Evolutionary conservation across 306 rosid genomes (phyloP).

Genomic region (Lathyrus oleraceus): DNA sequence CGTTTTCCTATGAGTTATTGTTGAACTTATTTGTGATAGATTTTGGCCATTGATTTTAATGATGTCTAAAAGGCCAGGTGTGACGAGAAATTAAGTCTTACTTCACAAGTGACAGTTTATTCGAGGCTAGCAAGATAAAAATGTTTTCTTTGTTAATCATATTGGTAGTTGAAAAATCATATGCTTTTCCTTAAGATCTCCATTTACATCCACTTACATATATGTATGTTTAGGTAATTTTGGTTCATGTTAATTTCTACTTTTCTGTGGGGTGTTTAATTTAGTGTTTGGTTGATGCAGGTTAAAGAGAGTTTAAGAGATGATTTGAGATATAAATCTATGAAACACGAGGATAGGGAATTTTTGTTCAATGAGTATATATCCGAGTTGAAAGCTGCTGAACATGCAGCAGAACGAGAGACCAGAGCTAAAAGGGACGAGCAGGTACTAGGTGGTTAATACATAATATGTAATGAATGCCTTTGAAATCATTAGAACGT

Average conservation of each 20-base stretch:
- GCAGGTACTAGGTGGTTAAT: slow-evolving; percentile 59
- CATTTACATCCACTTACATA: background rate
- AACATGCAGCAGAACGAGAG: slow-evolving; percentile 71
- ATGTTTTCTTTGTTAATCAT: background rate
- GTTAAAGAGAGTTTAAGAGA: slow-evolving; percentile 81
- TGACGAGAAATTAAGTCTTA: background rate
- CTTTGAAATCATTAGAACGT: background rate
- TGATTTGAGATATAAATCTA: slow-evolving; percentile 82
- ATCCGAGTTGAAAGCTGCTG: slow-evolving; percentile 77
- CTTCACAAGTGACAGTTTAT: slow-evolving; percentile 21
- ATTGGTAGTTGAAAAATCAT: slow-evolving; percentile 21
- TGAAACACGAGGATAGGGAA: slow-evolving; percentile 88
- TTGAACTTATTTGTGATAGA: background rate
- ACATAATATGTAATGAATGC: slow-evolving; percentile 16
- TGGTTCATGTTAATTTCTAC: slow-evolving; percentile 12
- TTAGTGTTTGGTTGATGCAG: slow-evolving; percentile 53
- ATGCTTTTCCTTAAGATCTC: background rate
- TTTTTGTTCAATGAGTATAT: slow-evolving; percentile 70
- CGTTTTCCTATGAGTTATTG: slow-evolving; percentile 9
- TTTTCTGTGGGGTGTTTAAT: background rate
- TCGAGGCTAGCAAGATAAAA: background rate
- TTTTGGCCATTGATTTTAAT: slow-evolving; percentile 13
- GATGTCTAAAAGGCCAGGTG: slow-evolving; percentile 15
- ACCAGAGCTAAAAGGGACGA: slow-evolving; percentile 82
- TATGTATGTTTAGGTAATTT: background rate